Evolutionary conservation across 169 alveolate species (phyloP).

Genomic region (Cryptosporidium andersoni): DNA sequence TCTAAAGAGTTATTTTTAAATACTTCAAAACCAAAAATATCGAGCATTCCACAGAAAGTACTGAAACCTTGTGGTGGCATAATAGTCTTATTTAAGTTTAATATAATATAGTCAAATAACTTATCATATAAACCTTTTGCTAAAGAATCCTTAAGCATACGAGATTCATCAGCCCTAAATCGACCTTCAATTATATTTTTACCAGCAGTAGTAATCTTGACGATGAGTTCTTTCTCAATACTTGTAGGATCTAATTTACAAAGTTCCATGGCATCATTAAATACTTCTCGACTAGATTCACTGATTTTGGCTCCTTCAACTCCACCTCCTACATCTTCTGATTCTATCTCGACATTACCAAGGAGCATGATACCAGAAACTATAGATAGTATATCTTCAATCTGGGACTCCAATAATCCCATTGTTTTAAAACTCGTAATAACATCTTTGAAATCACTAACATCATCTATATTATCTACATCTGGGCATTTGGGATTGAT

Average conservation of each 20-base stretch:
- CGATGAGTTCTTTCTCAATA: slow-evolving; percentile 80
- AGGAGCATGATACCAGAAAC: slow-evolving; percentile 91
- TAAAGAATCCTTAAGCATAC: slow-evolving; percentile 84
- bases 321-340: slow-evolving; percentile 85
- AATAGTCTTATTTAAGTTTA: slow-evolving; percentile 90
- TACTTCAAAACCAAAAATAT: slow-evolving; percentile 96
- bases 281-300: slow-evolving; percentile 74
- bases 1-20: slow-evolving; percentile 94
- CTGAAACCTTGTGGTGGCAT: slow-evolving; percentile 86
- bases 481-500: slow-evolving; percentile 88
- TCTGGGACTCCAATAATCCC: slow-evolving; percentile 87
- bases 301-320: slow-evolving; percentile 85
- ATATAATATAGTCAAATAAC: slow-evolving; percentile 94
- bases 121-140: slow-evolving; percentile 96
- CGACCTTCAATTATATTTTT: slow-evolving; percentile 84
- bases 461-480: slow-evolving; percentile 93
- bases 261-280: slow-evolving; percentile 83
- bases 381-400: slow-evolving; percentile 85
- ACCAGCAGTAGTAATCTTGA: slow-evolving; percentile 83
- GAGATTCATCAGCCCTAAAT: slow-evolving; percentile 84
- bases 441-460: slow-evolving; percentile 90
- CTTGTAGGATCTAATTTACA: slow-evolving; percentile 80
- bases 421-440: slow-evolving; percentile 88
- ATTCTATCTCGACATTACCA: slow-evolving; percentile 94
- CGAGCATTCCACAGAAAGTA: slow-evolving; percentile 92